Conservation (phyloP, 495 filamentous ascomycete genomes). For the Cenococcum geophilum region DNA sequence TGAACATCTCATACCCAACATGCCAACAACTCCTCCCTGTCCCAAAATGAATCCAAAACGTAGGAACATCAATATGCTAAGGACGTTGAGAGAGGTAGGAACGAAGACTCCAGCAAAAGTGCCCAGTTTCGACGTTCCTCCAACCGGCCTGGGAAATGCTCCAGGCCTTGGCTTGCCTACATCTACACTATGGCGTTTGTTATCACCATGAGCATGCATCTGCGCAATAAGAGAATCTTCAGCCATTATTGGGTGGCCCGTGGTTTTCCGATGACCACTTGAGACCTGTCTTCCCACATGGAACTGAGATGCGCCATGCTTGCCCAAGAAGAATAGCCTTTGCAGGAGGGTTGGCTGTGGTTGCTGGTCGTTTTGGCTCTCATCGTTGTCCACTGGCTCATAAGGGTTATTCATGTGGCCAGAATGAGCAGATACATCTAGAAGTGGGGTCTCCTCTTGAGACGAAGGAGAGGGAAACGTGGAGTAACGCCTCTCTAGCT, state of each 20-base stretch:
- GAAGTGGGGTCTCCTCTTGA: conserved; percentile 20
- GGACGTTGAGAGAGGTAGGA: conserved; percentile 78
- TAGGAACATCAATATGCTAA: conserved; percentile 90
- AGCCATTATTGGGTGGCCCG: conserved; percentile 9
- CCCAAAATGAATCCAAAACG: conserved; percentile 75
- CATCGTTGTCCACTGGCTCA: neutral
- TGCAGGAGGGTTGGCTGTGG: neutral
- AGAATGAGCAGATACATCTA: conserved; percentile 6
- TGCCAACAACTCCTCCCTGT: conserved; percentile 71
- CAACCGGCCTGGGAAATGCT: conserved; percentile 43
- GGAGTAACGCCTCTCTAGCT: conserved; percentile 42
- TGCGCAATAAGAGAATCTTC: conserved; percentile 28
- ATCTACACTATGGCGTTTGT: conserved; percentile 35
- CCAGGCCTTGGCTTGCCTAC: conserved; percentile 37
- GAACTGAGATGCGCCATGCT: neutral
- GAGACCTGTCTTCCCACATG: conserved; percentile 5
- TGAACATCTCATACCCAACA: conserved; percentile 53
- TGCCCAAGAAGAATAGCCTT: neutral
- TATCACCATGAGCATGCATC: conserved; percentile 23
- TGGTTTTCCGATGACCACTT: neutral
- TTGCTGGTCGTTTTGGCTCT: neutral
- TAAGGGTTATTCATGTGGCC: conserved; percentile 1
- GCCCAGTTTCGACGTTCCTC: conserved; percentile 58
- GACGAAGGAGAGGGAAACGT: conserved; percentile 23
- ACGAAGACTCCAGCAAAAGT: conserved; percentile 78